Evolutionary conservation across 2,329 filamentous ascomycete species (phyloP).

Genomic region (Conoideocrella luteorostrata): DNA sequence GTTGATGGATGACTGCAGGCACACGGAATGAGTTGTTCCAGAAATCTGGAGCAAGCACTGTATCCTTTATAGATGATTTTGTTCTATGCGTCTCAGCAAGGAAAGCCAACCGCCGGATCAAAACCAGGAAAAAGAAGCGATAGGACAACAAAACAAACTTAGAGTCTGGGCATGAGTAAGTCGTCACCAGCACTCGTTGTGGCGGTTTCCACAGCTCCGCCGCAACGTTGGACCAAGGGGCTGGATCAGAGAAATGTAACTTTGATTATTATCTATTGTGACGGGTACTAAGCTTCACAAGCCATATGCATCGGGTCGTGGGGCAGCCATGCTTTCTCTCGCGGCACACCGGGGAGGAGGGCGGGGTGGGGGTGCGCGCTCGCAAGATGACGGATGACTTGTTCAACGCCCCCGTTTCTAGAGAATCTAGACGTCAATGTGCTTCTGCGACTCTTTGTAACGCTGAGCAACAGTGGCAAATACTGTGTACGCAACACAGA

Average conservation of each 20-base stretch:
- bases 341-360: slow-evolving; percentile 5
- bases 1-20: slow-evolving; percentile 2
- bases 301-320: neutral
- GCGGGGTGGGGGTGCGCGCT: too few relatives aligned
- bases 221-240: slow-evolving; percentile 3
- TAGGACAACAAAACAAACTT: too few relatives aligned
- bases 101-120: too few relatives aligned
- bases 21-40: neutral
- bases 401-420: too few relatives aligned
- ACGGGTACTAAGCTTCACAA: neutral
- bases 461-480: too few relatives aligned
- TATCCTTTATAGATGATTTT: slow-evolving; percentile 7
- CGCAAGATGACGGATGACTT: too few relatives aligned
- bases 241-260: slow-evolving; percentile 4
- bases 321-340: slow-evolving; percentile 5
- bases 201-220: slow-evolving; percentile 2
- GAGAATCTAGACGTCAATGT: too few relatives aligned
- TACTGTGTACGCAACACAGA: too few relatives aligned
- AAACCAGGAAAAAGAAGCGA: too few relatives aligned
- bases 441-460: too few relatives aligned
- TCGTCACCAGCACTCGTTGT: neutral
- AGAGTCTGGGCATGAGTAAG: too few relatives aligned
- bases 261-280: slow-evolving; percentile 1
- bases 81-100: too few relatives aligned
- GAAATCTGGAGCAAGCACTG: slow-evolving; percentile 4